A percentile compares a stretch with the other conserved stretches of the same genome.
Conservation (phyloP, 805 yeast genomes). For the Lachancea kluyveri region DNA sequence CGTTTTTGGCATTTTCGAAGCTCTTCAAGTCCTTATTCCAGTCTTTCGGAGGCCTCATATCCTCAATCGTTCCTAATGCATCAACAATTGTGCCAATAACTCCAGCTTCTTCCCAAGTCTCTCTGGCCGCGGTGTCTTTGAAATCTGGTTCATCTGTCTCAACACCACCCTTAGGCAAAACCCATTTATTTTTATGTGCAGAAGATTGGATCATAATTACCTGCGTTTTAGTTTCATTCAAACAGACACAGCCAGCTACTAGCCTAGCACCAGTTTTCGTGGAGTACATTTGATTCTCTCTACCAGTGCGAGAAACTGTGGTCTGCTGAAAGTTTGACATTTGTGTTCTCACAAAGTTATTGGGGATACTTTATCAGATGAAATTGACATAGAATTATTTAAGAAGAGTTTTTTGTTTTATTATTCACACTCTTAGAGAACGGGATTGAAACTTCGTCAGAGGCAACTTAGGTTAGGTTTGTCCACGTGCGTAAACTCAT, state of each 20-base stretch:
- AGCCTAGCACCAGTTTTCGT: slow-evolving; percentile 65
- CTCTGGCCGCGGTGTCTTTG: slow-evolving; percentile 61
- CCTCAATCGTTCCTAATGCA: slow-evolving; percentile 62
- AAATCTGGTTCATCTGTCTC: slow-evolving; percentile 66
- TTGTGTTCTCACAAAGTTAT: too few relatives aligned
- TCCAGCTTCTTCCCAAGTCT: slow-evolving; percentile 98
- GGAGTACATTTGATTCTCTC: slow-evolving; percentile 55
- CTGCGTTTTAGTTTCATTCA: slow-evolving; percentile 48
- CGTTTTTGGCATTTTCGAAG: slow-evolving; percentile 17
- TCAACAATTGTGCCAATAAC: slow-evolving; percentile 56
- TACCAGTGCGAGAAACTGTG: slow-evolving; percentile 44
- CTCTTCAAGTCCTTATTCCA: slow-evolving; percentile 31
- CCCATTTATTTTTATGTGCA: slow-evolving; percentile 67
- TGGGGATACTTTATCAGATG: too few relatives aligned
- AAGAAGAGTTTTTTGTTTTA: too few relatives aligned
- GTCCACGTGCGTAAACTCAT: too few relatives aligned
- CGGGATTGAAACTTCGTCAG: too few relatives aligned
- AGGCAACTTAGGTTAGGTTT: too few relatives aligned
- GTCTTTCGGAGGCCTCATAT: slow-evolving; percentile 44
- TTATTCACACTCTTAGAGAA: too few relatives aligned
- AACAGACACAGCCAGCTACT: slow-evolving; percentile 88
- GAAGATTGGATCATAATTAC: slow-evolving; percentile 78
- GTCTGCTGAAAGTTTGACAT: slow-evolving; percentile 26
- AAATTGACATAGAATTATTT: too few relatives aligned
- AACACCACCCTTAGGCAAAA: slow-evolving; percentile 93